Percentiles rank a stretch among this genome's conserved stretches.
phyloP scores from a whole-genome alignment of 192 early-diverging fungal species.

The Coemansia sp. region DNA sequence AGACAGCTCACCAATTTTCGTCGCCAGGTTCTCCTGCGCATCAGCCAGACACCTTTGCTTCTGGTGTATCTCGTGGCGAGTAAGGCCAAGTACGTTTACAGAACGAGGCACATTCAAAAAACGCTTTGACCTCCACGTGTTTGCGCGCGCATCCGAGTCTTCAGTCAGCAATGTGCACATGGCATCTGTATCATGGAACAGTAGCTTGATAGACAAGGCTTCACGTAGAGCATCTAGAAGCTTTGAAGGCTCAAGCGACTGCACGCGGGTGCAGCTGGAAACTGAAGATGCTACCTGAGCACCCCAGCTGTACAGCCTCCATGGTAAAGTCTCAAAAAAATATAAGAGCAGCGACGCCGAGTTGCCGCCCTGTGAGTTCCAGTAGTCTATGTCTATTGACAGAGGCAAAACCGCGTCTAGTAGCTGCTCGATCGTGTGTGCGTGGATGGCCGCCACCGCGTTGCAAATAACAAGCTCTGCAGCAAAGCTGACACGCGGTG shows the following conservation, averaged over 20 bases:
- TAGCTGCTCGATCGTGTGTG: constrained; percentile 54
- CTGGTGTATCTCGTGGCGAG: constrained; percentile 58
- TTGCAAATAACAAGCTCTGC: constrained; percentile 18
- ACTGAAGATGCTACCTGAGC: neutral
- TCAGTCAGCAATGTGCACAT: too few species aligned
- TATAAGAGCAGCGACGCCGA: constrained; percentile 23
- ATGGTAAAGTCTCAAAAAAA: constrained; percentile 34
- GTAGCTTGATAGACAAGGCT: constrained; percentile 4
- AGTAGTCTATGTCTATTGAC: constrained; percentile 62
- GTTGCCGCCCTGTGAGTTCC: constrained; percentile 55
- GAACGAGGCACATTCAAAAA: constrained; percentile 10
- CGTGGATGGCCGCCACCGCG: constrained; percentile 53
- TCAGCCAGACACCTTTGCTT: constrained; percentile 50
- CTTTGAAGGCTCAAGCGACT: neutral
- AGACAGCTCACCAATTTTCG: constrained; percentile 60
- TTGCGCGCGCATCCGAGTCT: too few species aligned
- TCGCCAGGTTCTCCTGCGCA: constrained; percentile 57
- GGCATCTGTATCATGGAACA: constrained; percentile 4
- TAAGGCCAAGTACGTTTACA: constrained; percentile 46
- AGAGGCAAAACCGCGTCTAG: constrained; percentile 59
- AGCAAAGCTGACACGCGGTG: too few species aligned
- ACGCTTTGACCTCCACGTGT: neutral
- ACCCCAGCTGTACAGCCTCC: constrained; percentile 20
- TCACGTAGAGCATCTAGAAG: neutral
- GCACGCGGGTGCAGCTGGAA: neutral